Base-by-base conservation (phyloP, 1,139 yeast genomes). In the Suhomyces anneliseae region DNA sequence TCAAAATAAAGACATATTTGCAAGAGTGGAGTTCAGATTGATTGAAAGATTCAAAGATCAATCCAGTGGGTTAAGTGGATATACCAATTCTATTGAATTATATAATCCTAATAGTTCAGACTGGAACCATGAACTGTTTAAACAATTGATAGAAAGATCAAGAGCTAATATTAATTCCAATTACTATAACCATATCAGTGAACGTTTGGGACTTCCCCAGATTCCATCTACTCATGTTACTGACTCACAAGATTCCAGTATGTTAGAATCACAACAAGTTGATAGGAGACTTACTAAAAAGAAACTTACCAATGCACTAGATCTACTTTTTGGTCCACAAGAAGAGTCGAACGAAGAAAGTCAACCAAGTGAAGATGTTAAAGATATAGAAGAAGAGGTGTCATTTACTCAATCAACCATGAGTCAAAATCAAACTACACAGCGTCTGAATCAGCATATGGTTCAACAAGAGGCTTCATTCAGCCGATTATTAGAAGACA, bases 1-100 rank as follows among this genome's bases (percentile, higher is more conserved):
- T 12, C 58, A 54, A 14, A 34, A 45, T 9, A 48, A 49, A 14
- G 59, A 58, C 7, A 40, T 58, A 1, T 47, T 59, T 39, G 54
- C 54, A 6, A 46, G 48, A 12, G 43, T 57, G 14, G 45, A 46
- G 8, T 52, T 54, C 26, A 38, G 31, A 14, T 42, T 42, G 11
- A 35, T 32, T 9, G 29, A 34, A 2, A 19, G 46, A 11, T 24
- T 8, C 31, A 8, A 9, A 24, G 15, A 26, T 6, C 10, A 24
- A 8, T 11, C 9, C 11, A 10, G 11, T 8, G 39, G 39, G 11
- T 24, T 36, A 14, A 9, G 29, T 9, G 39, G 39, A 8, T 24
- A 19, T 26, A 36, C 39, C 15, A 26, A 36, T 11, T 19, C 24
- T 7, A 36, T 36, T 10, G 32, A 29, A 29, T 9, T 29, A 29